Base-by-base conservation (phyloP, 768 basidiomycete species). In the Lepiota venenata region DNA sequence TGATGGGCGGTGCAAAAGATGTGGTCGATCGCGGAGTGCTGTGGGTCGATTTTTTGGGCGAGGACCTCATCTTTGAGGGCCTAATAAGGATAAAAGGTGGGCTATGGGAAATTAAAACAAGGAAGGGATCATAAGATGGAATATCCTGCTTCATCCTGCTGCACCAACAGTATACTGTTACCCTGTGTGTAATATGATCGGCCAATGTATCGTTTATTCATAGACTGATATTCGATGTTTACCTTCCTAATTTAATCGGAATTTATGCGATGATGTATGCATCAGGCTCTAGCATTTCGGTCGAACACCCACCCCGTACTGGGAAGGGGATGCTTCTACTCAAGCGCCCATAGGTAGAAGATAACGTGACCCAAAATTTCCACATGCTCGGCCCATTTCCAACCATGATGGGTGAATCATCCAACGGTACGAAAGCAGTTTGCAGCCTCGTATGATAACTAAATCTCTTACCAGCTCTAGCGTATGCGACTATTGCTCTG, bases 21-120 rank as follows among this genome's bases (percentile, higher is more conserved):
- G 57, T 63, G 20, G 29, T 29, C 47, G 61, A 61, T 46, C 51
- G 59, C 11, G 86, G 86, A 1, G 77, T 87, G 14, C 70, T 73
- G 50, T 74, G 74, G 50, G 73, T 88, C 2, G 86, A 88, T 68
- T 88, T 76, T 60, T 66, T 88, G 68, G 80, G 79, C 14, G 74
- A 72, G 27, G 75, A 75, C 53, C 65, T 70, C 42, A 61, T 80
- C 4, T 79, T 86, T 64, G 69, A 76, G 50, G 87, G 87, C 3
- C 65, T 88, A 50, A 64, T 64, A 45, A 75, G 77, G 50, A 75
- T 76, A 0, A 77, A 71, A 61, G 75, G 78, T 32, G 85, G 85
- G 4, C 71, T 81, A 66, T 87, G 83, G 81, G 80, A 85, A 66
- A 76, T 88, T 61, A 85, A 79, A 67, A 77, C 81, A 37, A 71